Conservation (phyloP, 768 basidiomycete species). For the Mrakia blollopis region DNA sequence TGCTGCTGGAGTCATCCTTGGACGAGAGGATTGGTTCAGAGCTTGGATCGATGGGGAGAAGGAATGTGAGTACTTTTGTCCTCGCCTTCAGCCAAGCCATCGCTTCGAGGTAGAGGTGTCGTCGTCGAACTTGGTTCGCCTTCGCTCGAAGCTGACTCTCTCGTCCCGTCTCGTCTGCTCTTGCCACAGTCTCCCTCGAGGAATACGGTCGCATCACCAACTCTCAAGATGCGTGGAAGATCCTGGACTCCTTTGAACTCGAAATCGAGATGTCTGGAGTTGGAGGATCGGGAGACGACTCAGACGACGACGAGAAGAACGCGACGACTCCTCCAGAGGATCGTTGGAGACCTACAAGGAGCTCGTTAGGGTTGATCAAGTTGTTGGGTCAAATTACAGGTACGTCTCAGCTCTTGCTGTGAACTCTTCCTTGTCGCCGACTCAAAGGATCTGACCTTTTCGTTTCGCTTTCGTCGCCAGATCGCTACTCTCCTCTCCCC, state of each 20-base stretch:
- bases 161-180: not conserved
- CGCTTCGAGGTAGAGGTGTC: not conserved
- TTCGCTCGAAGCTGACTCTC: too few relatives aligned
- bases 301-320: slow-evolving; percentile 45
- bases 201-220: slow-evolving; percentile 82
- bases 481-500: slow-evolving; percentile 87
- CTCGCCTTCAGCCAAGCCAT: not conserved
- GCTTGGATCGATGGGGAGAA: slow-evolving; percentile 86
- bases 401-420: slow-evolving; percentile 40
- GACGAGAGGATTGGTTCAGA: slow-evolving; percentile 80
- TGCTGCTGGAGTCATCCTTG: slow-evolving; percentile 68
- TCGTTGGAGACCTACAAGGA: slow-evolving; percentile 58
- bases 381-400: slow-evolving; percentile 90
- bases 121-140: not conserved
- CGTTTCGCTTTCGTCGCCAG: slow-evolving; percentile 46
- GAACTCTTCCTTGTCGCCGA: too few relatives aligned
- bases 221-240: slow-evolving; percentile 76
- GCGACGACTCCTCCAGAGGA: slow-evolving; percentile 44
- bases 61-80: slow-evolving; percentile 64
- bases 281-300: slow-evolving; percentile 55
- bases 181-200: slow-evolving; percentile 66
- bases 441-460: not conserved
- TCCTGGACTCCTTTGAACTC: slow-evolving; percentile 46
- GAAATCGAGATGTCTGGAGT: slow-evolving; percentile 23
- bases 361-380: slow-evolving; percentile 75